Evolutionary conservation across 2,329 filamentous ascomycete genomes (phyloP), one percentile per base, ranked within the genome.

Genomic region (Diaporthe nobilis): DNA sequence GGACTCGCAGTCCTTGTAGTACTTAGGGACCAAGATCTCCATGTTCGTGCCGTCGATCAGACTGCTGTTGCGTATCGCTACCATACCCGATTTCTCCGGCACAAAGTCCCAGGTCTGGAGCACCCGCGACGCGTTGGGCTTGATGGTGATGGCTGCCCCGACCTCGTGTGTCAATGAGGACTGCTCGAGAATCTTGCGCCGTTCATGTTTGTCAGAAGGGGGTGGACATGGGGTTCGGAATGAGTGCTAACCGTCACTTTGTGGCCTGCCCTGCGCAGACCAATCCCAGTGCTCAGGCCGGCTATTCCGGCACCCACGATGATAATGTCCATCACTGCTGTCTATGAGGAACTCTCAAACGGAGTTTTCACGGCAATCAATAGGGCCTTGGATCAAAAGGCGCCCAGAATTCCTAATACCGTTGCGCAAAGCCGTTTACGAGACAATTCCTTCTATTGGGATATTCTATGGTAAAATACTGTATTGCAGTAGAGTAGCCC

Each of bases 271-370:
- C 70, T 61, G n/a, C 70, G 55, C 55, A 72, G 44, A 39, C 55
- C 71, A 31, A 73, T 73, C 12, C 58, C 58, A 12, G 58, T 39
- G 47, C 71, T 57, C 44, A 73, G 58, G 20, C 58, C 71, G 20
- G 71, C 71, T 22, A 73, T 73, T n/a, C 71, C 71, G 15, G 71
- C 58, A 5, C 71, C 71, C 5, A 67, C 61, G 8, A 65, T 73
- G 60, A 63, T 55, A 2, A 73, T 57, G n/a, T 73, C 70, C 70
- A 72, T 72, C 31, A 4, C 31, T 51, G 1, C 13, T 15, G 20
- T 51, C 42, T n/a, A 1, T 37, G 1, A 51, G 15, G 22, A 1
- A 39, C 55, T 72, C 28, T 72, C 28, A 25, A 10, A n/a, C 3
- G 4, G 8, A 1, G 49, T 2, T 53, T 13, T 49, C 7, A 10